phyloP scores from a whole-genome alignment of 345 rosid genomes.

The Anacardium occidentale region DNA sequence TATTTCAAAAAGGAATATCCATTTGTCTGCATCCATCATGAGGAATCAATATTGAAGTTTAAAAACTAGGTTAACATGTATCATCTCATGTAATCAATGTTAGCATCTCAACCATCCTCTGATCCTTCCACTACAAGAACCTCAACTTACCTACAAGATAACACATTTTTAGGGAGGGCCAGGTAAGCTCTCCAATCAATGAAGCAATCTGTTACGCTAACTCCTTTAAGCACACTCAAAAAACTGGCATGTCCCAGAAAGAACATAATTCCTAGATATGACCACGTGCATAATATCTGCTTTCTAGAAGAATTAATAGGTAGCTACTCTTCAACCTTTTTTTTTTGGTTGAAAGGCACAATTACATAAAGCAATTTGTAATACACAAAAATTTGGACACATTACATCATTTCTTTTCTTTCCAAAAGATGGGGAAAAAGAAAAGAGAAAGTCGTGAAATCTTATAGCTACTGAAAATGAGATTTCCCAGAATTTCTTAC shows the following conservation, averaged over 20 bases:
- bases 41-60: not conserved
- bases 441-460: not conserved
- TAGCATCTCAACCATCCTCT: not conserved
- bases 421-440: no score
- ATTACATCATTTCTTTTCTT: not conserved
- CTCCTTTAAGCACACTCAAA: no score
- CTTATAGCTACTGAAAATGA: not conserved
- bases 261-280: not conserved
- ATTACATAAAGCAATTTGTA: not conserved
- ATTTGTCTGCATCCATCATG: not conserved
- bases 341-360: not conserved
- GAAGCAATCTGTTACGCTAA: no score
- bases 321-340: not conserved
- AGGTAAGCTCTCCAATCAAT: no score
- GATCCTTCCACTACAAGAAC: not conserved
- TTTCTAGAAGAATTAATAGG: not conserved
- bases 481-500: constrained; percentile 36
- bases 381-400: not conserved
- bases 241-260: no score
- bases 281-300: not conserved
- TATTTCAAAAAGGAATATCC: not conserved
- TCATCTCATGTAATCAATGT: not conserved
- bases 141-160: not conserved
- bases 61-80: not conserved
- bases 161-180: no score